Base-by-base conservation (phyloP, 2,329 filamentous ascomycete species). In the Exophiala viscosa region DNA sequence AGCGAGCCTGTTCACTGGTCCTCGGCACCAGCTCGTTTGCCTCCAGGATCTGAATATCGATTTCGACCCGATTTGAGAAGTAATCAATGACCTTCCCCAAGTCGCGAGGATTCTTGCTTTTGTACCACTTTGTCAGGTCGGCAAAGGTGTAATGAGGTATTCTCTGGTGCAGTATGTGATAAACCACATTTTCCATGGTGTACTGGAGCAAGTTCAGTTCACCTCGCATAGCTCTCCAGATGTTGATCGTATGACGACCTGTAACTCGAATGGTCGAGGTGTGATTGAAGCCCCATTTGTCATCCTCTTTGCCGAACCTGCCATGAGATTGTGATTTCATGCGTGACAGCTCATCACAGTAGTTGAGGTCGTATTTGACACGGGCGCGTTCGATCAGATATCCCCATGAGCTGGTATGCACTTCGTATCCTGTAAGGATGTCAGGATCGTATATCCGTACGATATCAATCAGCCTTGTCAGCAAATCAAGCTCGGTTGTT, bases 171-270 rank as follows among this genome's bases (percentile, higher is more conserved):
- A 99, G 78, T 1, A 97, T 70, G 70, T 97, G 90, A 75, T 95
- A 97, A 0, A 84, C 88, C 3, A 97, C 89, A 64, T 96, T 96
- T 69, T 97, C 93, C 83, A 97, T 87, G 0, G 88, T 96, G 66
- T 99, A 97, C 66, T 96, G 91, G 9, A 96, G 78, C 23, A 99
- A 74, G 61, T 91, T 95, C 23, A 99, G 73, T 70, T 96, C 92
- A n/a, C 86, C 83, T 52, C 90, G 82, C 91, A 99, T 96, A 0
- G 91, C 90, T 62, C 92, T 82, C 90, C 93, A 97, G 41, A 97
- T 87, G 62, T 97, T 97, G 73, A 99, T 91, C 78, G 95, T 90
- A 66, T 97, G 92, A 56, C 93, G 81, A 4, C 93, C 93, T 0
- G 91, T 96, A n/a, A 99, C 82, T 51, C 85, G 84, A 60, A 97